These are phyloP conservation scores for Collybia nuda DNA, from an alignment of 768 basidiomycete genomes.

Conservation along the genomic window DNA sequence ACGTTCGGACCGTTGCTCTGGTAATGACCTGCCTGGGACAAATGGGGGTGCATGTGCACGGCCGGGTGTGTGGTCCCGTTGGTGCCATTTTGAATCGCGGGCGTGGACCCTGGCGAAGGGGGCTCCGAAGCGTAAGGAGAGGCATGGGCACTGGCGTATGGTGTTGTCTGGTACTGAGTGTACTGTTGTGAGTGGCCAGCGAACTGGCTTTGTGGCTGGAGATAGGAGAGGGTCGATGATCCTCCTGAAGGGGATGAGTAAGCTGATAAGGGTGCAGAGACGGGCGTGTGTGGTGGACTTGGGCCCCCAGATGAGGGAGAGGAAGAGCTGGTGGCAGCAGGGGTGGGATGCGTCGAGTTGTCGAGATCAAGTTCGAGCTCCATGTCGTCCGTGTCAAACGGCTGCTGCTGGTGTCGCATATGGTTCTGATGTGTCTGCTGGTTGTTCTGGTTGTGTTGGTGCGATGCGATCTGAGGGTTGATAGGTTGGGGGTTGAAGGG, in stretches of 20 bases:
- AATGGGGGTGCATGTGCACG: constrained; percentile 2
- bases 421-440: constrained; percentile 29
- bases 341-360: constrained; percentile 23
- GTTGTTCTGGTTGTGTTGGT: constrained; percentile 23
- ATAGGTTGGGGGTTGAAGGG: constrained; percentile 43
- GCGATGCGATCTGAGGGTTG: constrained; percentile 16
- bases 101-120: constrained; percentile 48
- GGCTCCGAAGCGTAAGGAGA: constrained; percentile 41
- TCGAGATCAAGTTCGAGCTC: constrained; percentile 63
- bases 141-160: constrained; percentile 20
- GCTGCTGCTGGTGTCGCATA: constrained; percentile 30
- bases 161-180: constrained; percentile 24
- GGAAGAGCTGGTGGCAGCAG: constrained; percentile 25
- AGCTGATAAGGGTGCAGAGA: constrained; percentile 46
- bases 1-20: constrained; percentile 19
- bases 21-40: constrained; percentile 11
- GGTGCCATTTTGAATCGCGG: constrained; percentile 27
- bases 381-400: constrained; percentile 80
- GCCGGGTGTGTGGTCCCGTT: constrained; percentile 25
- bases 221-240: constrained; percentile 11
- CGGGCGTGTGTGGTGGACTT: constrained; percentile 49
- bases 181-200: constrained; percentile 21
- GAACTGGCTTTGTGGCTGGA: constrained; percentile 7
- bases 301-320: constrained; percentile 43
- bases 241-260: constrained; percentile 33